A percentile compares a stretch with the other conserved stretches of the same genome.
Evolutionary conservation across 2,329 filamentous ascomycete genomes (phyloP).

Genomic region (Diaporthe citrichinensis): DNA sequence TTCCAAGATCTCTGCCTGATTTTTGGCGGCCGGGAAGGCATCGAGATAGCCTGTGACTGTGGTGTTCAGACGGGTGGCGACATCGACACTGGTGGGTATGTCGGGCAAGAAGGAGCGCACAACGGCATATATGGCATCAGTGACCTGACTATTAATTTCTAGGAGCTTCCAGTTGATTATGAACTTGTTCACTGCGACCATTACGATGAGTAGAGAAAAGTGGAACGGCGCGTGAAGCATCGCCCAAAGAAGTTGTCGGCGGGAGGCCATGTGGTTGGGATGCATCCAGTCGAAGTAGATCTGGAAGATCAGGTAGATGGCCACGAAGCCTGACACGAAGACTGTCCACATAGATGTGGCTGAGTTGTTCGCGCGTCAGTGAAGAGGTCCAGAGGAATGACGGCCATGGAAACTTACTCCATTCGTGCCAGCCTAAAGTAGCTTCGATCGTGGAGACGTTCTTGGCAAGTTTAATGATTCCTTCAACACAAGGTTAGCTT

Average conservation of each 20-base stretch:
- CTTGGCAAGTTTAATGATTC: conserved; percentile 33
- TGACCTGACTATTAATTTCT: conserved; percentile 45
- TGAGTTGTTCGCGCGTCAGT: not conserved
- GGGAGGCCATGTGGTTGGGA: conserved; percentile 68
- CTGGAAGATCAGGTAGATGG: conserved; percentile 62
- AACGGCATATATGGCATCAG: conserved; percentile 7
- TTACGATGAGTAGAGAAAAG: conserved; percentile 71
- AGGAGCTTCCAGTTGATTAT: conserved; percentile 60
- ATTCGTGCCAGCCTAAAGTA: conserved; percentile 20
- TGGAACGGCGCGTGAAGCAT: conserved; percentile 74
- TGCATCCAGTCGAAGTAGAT: conserved; percentile 75
- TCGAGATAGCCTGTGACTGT: conserved; percentile 22
- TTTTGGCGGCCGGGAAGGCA: conserved; percentile 1
- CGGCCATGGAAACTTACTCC: not conserved
- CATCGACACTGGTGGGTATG: conserved; percentile 4
- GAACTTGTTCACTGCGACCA: conserved; percentile 74
- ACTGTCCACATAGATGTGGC: conserved; percentile 41
- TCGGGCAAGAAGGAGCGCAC: conserved; percentile 16
- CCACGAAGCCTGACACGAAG: conserved; percentile 48
- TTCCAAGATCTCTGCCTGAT: not conserved
- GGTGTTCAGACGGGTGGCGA: conserved; percentile 16
- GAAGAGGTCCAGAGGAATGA: not conserved
- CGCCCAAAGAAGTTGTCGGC: conserved; percentile 73
- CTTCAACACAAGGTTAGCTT: not conserved
- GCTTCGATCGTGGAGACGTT: conserved; percentile 21